These are phyloP conservation scores for Monosporozyma aquatica DNA, from an alignment of 805 yeast species.

Conservation along the genomic window DNA sequence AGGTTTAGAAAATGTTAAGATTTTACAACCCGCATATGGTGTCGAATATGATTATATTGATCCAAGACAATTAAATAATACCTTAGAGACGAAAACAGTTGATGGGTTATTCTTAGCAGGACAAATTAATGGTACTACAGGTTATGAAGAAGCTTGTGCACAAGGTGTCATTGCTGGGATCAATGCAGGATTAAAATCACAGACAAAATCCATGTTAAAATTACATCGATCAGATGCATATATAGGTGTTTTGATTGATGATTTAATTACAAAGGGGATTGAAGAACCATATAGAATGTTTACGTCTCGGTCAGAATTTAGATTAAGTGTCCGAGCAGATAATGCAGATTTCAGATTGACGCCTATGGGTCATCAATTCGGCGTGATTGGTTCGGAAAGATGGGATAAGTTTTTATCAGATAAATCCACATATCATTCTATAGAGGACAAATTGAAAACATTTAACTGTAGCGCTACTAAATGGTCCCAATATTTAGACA, in stretches of 20 bases:
- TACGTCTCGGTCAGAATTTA: constrained; percentile 89
- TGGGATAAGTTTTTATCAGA: constrained; percentile 42
- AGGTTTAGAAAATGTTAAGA: constrained; percentile 80
- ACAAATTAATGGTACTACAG: constrained; percentile 97
- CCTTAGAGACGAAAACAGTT: constrained; percentile 74
- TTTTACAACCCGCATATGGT: constrained; percentile 97
- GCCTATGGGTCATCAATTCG: constrained; percentile 50
- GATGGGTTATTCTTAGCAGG: constrained; percentile 85
- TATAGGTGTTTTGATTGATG: constrained; percentile 88
- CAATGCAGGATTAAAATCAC: constrained; percentile 66
- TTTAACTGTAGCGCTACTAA: constrained; percentile 43
- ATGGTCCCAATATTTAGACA: constrained; percentile 50
- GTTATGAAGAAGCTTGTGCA: constrained; percentile 97
- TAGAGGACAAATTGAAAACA: constrained; percentile 38
- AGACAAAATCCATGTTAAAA: constrained; percentile 33
- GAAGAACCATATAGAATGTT: constrained; percentile 98
- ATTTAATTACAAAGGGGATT: constrained; percentile 88
- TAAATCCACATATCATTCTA: constrained; percentile 34
- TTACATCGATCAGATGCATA: constrained; percentile 77
- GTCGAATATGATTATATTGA: constrained; percentile 96
- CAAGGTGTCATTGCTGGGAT: constrained; percentile 95
- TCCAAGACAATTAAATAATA: constrained; percentile 72
- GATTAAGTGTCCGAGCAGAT: constrained; percentile 84
- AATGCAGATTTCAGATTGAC: constrained; percentile 89
- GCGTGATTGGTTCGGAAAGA: constrained; percentile 57